Base-by-base conservation (phyloP, 2,329 filamentous ascomycete genomes). In the Colletotrichum camelliae region DNA sequence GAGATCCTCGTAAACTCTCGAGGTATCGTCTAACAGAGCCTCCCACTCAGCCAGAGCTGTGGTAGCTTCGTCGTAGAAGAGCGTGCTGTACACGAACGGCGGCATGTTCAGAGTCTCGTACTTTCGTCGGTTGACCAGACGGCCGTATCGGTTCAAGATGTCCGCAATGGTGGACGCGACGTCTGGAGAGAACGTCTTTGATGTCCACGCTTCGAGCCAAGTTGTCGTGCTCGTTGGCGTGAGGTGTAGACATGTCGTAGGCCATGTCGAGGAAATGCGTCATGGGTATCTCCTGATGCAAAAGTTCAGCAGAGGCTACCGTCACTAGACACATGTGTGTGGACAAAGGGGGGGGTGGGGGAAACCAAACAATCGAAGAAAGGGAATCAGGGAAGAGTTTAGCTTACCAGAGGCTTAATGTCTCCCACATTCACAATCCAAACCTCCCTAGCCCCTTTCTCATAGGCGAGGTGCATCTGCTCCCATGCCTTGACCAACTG, bases 351-450 rank as follows among this genome's bases (percentile, higher is more conserved):
- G 7, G 12, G 27, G 4, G 0, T 4, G 0, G 7, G 12, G 24
- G 16, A 0, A 29, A 61, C 6, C 43, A 21, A 48, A 0, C 3
- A 13, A 48, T 6, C 1, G 0, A 12, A 10, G 9, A 4, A 21
- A 0, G n/a, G 0, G n/a, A n/a, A 48, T n/a, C 43, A 21, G 43
- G 0, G 18, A 4, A n/a, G 1, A 48, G 0, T 0, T 0, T 5
- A 21, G 43, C 43, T 48, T 75, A 81, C 80, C 66, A 89, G 82
- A 1, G 89, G 88, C 80, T 93, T 93, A 55, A 93, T 84, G 79
- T 93, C 91, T n/a, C 91, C 91, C 7, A 93, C 89, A 76, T 93
- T 93, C 52, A 91, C 88, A 60, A 93, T 87, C 91, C 91, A 93
- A 61, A 93, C 91, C 67, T 86, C 87, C 67, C 85, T 86, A 27